Evolutionary conservation across 306 rosid species (phyloP).

Genomic region (Fragaria vesca): DNA sequence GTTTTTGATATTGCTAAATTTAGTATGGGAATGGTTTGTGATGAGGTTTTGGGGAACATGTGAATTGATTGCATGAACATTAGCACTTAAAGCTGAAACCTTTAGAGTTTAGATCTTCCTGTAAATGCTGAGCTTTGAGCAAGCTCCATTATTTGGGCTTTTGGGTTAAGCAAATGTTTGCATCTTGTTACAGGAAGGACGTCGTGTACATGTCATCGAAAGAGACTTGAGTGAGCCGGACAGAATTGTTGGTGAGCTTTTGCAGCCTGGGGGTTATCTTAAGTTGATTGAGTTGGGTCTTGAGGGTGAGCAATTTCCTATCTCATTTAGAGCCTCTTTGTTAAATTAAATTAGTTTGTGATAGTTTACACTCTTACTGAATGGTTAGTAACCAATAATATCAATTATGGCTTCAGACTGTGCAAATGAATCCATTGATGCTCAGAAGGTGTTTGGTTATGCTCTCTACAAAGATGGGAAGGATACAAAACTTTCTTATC

Average conservation of each 20-base stretch:
- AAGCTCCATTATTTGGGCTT: not conserved
- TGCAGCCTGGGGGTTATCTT: slow-evolving; percentile 31
- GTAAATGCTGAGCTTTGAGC: not conserved
- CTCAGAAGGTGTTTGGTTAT: slow-evolving; percentile 28
- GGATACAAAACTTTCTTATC: slow-evolving; percentile 43
- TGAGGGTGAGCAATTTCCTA: slow-evolving; percentile 16
- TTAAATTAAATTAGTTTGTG: not conserved
- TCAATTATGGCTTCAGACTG: slow-evolving; percentile 18
- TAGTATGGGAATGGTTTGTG: not conserved
- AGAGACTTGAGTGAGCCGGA: slow-evolving; percentile 39
- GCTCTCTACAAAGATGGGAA: slow-evolving; percentile 53
- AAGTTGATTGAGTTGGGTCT: slow-evolving; percentile 28
- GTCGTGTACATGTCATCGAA: slow-evolving; percentile 53
- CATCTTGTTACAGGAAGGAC: slow-evolving; percentile 46
- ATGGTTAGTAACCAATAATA: not conserved
- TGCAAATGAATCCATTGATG: slow-evolving; percentile 25
- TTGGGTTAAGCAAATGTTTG: not conserved
- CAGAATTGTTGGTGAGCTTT: slow-evolving; percentile 27
- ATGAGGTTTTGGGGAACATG: not conserved
- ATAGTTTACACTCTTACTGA: not conserved
- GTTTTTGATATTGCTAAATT: not conserved
- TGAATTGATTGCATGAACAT: not conserved
- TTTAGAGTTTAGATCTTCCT: not conserved
- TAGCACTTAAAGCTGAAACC: not conserved
- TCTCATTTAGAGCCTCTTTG: not conserved